These are phyloP conservation scores for Cladorrhinum samala DNA, from an alignment of 495 filamentous ascomycete genomes.

Conservation along the genomic window DNA sequence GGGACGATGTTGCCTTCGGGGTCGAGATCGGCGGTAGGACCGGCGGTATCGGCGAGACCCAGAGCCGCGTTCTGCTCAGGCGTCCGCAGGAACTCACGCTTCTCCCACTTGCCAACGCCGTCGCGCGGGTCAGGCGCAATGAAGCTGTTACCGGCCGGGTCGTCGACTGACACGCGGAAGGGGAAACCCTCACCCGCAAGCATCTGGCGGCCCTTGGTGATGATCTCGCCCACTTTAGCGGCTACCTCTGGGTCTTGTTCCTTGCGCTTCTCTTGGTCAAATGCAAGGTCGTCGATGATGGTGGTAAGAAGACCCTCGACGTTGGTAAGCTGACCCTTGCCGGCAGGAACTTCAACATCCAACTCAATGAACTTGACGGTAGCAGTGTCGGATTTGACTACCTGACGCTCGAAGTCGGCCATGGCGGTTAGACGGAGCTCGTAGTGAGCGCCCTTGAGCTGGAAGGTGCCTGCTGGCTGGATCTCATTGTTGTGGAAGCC, in stretches of 20 bases:
- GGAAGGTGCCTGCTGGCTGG: conserved; percentile 82
- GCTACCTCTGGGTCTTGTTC: conserved; percentile 66
- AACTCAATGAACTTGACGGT: conserved; percentile 74
- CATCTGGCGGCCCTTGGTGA: conserved; percentile 65
- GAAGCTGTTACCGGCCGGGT: conserved; percentile 94
- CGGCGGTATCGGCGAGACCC: conserved; percentile 49
- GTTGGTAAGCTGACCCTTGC: conserved; percentile 83
- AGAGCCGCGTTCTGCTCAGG: conserved; percentile 78
- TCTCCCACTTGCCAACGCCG: conserved; percentile 70
- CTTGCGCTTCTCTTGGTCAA: conserved; percentile 69
- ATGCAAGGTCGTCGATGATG: conserved; percentile 67
- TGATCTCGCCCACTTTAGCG: conserved; percentile 66
- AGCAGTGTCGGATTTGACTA: conserved; percentile 86
- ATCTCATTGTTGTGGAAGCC: conserved; percentile 84
- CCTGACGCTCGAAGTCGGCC: conserved; percentile 72
- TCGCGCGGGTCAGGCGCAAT: conserved; percentile 81
- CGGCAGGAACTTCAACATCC: conserved; percentile 85
- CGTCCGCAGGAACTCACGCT: conserved; percentile 73
- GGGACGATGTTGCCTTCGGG: conserved; percentile 75
- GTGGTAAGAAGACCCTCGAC: conserved; percentile 78
- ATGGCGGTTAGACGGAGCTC: conserved; percentile 62
- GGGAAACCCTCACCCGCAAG: conserved; percentile 68
- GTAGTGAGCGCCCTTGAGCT: conserved; percentile 78
- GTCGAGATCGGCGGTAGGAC: conserved; percentile 27
- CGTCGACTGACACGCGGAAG: conserved; percentile 81